Percentiles rank a stretch among this genome's conserved stretches.
Evolutionary conservation across 441 rosid genomes (phyloP).

Genomic region (Adansonia gregorii): DNA sequence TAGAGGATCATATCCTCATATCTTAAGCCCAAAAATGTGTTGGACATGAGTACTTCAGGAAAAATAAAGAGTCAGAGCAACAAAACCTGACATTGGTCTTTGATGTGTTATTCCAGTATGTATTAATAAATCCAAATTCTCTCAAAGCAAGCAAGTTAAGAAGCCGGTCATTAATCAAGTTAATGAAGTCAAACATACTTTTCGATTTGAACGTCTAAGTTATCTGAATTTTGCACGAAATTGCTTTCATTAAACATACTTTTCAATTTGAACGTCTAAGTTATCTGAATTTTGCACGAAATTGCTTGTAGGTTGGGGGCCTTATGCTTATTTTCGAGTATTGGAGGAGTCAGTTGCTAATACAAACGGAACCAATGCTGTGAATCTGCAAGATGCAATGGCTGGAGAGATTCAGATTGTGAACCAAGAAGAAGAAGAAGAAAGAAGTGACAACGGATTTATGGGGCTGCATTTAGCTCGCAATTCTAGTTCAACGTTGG

Average conservation of each 20-base stretch:
- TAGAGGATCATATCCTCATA: too few species aligned
- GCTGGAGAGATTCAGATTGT: constrained; percentile 30
- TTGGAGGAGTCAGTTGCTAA: constrained; percentile 46
- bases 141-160: background rate
- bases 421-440: constrained; percentile 44
- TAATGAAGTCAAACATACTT: background rate
- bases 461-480: constrained; percentile 49
- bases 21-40: too few species aligned
- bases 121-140: background rate
- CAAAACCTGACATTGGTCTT: background rate
- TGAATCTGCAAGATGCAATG: constrained; percentile 31
- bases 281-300: background rate
- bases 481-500: constrained; percentile 36
- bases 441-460: constrained; percentile 36
- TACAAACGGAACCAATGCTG: constrained; percentile 29
- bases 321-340: constrained; percentile 76
- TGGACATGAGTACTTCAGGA: too few species aligned
- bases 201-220: background rate
- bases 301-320: constrained; percentile 68
- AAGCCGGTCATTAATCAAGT: background rate
- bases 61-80: too few species aligned
- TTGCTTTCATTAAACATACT: too few species aligned
- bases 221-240: background rate
- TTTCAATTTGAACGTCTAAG: background rate
- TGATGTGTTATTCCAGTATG: background rate